Evolutionary conservation across 768 basidiomycete species (phyloP).

Genomic region (Dictyophora rubrovolvata): DNA sequence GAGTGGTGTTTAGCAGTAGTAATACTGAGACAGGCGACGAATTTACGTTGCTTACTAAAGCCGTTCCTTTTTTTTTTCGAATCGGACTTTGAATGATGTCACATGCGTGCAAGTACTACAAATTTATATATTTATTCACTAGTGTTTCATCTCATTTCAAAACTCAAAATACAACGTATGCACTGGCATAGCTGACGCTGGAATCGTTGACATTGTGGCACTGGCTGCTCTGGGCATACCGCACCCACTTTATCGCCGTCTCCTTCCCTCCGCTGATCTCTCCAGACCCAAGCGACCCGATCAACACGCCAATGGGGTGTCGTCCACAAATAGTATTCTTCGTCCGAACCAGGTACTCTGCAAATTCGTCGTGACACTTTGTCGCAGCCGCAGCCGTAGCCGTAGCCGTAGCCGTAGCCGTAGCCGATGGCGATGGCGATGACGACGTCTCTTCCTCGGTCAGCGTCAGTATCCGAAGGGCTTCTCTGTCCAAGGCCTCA

Average conservation of each 20-base stretch:
- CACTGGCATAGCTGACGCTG: conserved; percentile 96
- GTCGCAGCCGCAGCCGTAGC: conserved; percentile 30
- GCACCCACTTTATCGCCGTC: conserved; percentile 63
- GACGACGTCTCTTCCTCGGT: conserved; percentile 24
- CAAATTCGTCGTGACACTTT: conserved; percentile 52
- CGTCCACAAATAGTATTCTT: conserved; percentile 97
- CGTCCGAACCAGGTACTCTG: conserved; percentile 57
- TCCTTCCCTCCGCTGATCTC: conserved; percentile 24
- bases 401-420: conserved; percentile 27
- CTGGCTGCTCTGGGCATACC: conserved; percentile 87
- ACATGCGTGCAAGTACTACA: too few species aligned
- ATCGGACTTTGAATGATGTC: too few species aligned
- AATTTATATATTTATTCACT: not conserved
- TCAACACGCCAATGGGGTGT: conserved; percentile 87
- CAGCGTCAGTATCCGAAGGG: conserved; percentile 60
- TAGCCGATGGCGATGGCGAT: conserved; percentile 10
- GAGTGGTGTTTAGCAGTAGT: too few species aligned
- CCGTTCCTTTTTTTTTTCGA: too few species aligned
- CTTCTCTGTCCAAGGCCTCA: conserved; percentile 74
- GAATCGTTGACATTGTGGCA: conserved; percentile 62
- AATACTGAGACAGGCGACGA: too few species aligned
- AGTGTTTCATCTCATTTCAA: not conserved
- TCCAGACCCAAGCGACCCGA: conserved; percentile 62
- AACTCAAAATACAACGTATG: conserved; percentile 52
- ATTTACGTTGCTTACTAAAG: too few species aligned